Evolutionary conservation across 1,284 basidiomycete genomes (phyloP), one percentile per base, ranked within the genome.

Genomic region (Entoloma clypeatum): DNA sequence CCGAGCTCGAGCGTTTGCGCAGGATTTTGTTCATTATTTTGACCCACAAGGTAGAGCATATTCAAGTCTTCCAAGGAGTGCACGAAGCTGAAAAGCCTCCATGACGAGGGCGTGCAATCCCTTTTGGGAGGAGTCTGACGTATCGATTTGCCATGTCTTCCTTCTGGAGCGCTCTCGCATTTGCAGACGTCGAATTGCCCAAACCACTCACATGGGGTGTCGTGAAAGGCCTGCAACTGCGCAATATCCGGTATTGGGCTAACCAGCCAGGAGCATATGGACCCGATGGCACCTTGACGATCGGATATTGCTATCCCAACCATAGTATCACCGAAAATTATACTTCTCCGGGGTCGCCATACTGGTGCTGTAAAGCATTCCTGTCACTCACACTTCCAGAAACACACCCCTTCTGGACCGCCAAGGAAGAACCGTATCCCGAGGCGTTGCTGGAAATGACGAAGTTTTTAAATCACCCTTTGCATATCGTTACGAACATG

Each of bases 321-420:
- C 77, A 78, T 60, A 82, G 81, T 56, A 78, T 86, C 68, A 82
- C 80, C 10, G 78, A 87, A 58, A 86, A 84, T 62, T 87, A 89
- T 64, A 87, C 86, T 57, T 85, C 82, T 0, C 81, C 84, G 1
- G 83, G 83, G 38, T 86, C 82, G n/a, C 81, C 82, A 1, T 90
- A 88, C 61, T 88, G 86, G 86, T 83, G 79, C 55, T 87, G 81
- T 68, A 86, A 88, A 54, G 79, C 83, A 1, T 88, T 88, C 60
- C 69, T 82, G 28, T 64, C 79, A 4, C 74, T 88, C n/a, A 68
- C 80, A 2, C 69, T 86, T 2, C 72, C 80, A 0, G 67, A 74
- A 11, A 64, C 69, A 1, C 83, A 87, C 54, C 81, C 81, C 0
- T 87, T 87, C 69, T 88, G 85, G 86, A 55, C 73, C 0, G 65